Conservation (phyloP, 225 moss, liverwort and hornwort species). For the Thuidium tamariscinum region DNA sequence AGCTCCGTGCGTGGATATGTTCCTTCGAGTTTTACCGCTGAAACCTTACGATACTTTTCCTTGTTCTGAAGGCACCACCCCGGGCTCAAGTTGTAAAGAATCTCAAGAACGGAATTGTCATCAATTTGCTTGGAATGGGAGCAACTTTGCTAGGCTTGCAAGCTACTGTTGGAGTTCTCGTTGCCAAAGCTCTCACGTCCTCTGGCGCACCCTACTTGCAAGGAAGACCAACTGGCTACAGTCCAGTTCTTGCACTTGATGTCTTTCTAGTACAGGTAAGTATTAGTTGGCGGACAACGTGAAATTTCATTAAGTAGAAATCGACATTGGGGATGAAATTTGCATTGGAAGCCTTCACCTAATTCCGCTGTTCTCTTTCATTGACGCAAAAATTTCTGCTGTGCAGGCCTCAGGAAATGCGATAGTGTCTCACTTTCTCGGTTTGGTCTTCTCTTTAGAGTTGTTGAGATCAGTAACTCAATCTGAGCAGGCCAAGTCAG, state of each 20-base stretch:
- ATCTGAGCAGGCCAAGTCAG: constrained; percentile 50
- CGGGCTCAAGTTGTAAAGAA: constrained; percentile 93
- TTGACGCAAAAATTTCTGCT: background rate
- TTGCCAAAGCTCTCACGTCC: constrained; percentile 94
- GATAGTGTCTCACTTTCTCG: constrained; percentile 68
- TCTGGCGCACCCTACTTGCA: constrained; percentile 70
- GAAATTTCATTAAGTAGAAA: background rate
- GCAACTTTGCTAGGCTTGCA: constrained; percentile 83
- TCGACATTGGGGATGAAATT: background rate
- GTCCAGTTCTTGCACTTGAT: constrained; percentile 91
- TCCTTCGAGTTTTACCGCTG: background rate
- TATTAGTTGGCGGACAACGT: background rate
- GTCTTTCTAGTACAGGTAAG: constrained; percentile 94
- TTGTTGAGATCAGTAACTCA: constrained; percentile 72
- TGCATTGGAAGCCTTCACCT: background rate
- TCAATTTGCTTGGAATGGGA: constrained; percentile 90
- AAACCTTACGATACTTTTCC: background rate
- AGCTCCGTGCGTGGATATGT: background rate
- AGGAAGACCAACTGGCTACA: constrained; percentile 61
- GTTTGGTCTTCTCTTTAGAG: constrained; percentile 60
- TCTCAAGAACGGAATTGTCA: constrained; percentile 81
- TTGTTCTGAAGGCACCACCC: constrained; percentile 62
- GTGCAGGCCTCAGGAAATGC: constrained; percentile 87
- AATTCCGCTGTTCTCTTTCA: background rate
- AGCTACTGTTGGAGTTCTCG: constrained; percentile 87